These are phyloP conservation scores for Salix caprea DNA, from an alignment of 345 rosid genomes.

Conservation along the genomic window DNA sequence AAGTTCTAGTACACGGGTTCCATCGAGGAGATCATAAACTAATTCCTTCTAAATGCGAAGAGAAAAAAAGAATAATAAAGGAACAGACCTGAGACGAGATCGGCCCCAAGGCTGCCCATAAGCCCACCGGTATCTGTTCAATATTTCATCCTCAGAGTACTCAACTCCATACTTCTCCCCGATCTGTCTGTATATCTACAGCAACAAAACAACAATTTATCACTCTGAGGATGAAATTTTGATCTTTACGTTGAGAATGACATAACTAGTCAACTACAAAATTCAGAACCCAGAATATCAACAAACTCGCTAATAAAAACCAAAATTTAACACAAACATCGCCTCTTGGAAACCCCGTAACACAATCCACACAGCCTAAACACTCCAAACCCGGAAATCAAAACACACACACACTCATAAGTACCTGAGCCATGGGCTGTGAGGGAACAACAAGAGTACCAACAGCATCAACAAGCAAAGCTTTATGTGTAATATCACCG, in stretches of 20 bases:
- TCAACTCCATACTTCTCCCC: slow-evolving; percentile 92
- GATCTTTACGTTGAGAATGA: background rate
- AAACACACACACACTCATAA: background rate
- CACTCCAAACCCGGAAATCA: background rate
- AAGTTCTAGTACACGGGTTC: background rate
- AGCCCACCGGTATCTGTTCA: slow-evolving; percentile 76
- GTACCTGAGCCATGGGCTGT: slow-evolving; percentile 96
- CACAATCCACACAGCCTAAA: background rate
- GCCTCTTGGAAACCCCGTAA: background rate
- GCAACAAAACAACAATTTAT: background rate
- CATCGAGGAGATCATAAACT: background rate
- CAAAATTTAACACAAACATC: background rate
- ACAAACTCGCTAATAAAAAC: background rate
- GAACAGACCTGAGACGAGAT: slow-evolving; percentile 81
- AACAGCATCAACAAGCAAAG: slow-evolving; percentile 86
- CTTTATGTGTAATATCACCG: slow-evolving; percentile 80
- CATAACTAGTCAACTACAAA: no score
- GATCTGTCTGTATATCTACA: slow-evolving; percentile 72
- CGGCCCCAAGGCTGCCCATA: slow-evolving; percentile 93
- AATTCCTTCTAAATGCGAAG: background rate
- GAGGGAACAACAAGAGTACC: slow-evolving; percentile 93
- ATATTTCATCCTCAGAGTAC: slow-evolving; percentile 85
- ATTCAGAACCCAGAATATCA: background rate
- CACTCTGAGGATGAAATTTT: background rate
- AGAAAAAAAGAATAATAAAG: background rate